phyloP scores from a whole-genome alignment of 257 asterid genomes.

The Capsicum baccatum region DNA sequence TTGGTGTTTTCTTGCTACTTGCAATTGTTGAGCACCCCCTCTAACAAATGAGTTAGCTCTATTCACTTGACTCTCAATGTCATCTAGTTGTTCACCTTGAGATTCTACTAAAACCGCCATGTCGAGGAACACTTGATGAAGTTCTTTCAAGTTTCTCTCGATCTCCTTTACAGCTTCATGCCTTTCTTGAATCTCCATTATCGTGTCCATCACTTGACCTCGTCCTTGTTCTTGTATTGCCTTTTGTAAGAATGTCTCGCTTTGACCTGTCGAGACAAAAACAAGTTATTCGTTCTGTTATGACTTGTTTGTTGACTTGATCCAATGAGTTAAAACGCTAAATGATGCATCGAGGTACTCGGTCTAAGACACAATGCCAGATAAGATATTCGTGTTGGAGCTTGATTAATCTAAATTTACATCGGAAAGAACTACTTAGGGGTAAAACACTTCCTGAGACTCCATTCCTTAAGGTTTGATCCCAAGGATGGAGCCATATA shows the following conservation, averaged over 20 bases:
- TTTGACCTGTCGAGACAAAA: constrained; percentile 39
- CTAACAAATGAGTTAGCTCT: constrained; percentile 51
- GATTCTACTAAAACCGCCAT: constrained; percentile 52
- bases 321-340: not conserved
- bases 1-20: constrained; percentile 51
- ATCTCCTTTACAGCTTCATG: constrained; percentile 58
- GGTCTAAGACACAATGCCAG: not conserved
- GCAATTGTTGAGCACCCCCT: constrained; percentile 43
- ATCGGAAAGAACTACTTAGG: not conserved
- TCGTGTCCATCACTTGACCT: constrained; percentile 55
- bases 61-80: constrained; percentile 51
- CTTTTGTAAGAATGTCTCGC: constrained; percentile 54
- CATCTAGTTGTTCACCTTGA: constrained; percentile 52
- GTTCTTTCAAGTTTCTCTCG: constrained; percentile 48
- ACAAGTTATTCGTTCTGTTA: not conserved
- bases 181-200: constrained; percentile 57
- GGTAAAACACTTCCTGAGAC: not conserved
- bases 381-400: not conserved
- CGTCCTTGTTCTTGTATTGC: constrained; percentile 59
- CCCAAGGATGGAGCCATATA: not conserved
- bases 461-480: not conserved
- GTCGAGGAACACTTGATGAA: constrained; percentile 52
- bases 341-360: not conserved
- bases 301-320: constrained; percentile 6
- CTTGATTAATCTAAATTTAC: not conserved